Base-by-base conservation (phyloP, 345 rosid genomes). In the Dimocarpus longan region DNA sequence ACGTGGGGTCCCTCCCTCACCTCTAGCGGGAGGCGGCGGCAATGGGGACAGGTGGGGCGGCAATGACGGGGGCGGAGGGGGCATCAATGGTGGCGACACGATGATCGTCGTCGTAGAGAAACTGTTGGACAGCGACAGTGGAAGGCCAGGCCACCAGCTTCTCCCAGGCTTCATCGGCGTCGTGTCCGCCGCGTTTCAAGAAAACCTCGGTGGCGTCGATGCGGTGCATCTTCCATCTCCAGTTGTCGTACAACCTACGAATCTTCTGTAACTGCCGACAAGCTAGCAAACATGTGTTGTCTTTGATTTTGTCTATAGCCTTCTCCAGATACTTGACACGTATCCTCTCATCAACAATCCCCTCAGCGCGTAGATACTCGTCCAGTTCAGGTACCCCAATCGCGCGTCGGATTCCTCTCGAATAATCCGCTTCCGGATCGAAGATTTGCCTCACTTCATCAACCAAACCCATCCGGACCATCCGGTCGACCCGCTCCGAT, bases 381-480 rank as follows among this genome's bases (percentile, higher is more conserved):
- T 95, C 98, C 21, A 95, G 68, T 80, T 95, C 98, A 0, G 94
- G 90, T 1, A 93, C 89, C 50, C 97, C 98, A 26, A 93, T 93
- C 0, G 98, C 98, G 0, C 95, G 89, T 22, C 95, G 82, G 21
- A 95, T 91, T 4, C 98, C 98, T 1, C 28, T 62, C 0, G 90
- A 80, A 56, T 95, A 88, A 80, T 92, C 89, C 0, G 82, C 83
- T 1, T 3, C 74, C 10, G 93, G 95, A 73, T 89, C 89, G 52
- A 91, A 90, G 9, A 91, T 77, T 24, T 70, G 63, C 62, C 86
- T 83, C 2, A 86, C 97, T 86, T 95, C 98, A 16, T 92, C 89
- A 10, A 93, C 84, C 60, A 93, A 74, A 0, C 98, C 98, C 1
- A 84, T 73, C 80, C 86, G 77, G 37, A 93, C 86, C 98, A 95